Percentiles rank a stretch among this genome's conserved stretches.
These are phyloP conservation scores for Hyaloscypha bicolor DNA, from an alignment of 495 filamentous ascomycete genomes.

Conservation along the genomic window DNA sequence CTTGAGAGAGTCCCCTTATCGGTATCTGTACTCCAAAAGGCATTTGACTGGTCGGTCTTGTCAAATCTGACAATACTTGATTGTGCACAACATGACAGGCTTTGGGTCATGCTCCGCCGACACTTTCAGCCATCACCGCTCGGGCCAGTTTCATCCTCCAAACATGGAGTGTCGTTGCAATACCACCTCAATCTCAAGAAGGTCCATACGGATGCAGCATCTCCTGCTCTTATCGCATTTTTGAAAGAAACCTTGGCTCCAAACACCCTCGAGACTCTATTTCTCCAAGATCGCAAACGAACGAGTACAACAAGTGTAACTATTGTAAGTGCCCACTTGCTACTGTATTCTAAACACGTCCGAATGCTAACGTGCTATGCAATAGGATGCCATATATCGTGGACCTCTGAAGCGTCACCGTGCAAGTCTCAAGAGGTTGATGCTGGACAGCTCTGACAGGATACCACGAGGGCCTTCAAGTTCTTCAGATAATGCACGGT, in stretches of 20 bases:
- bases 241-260: constrained; percentile 84
- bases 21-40: constrained; percentile 65
- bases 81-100: constrained; percentile 74
- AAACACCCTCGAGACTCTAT: constrained; percentile 81
- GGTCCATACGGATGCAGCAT: constrained; percentile 83
- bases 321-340: constrained; percentile 38
- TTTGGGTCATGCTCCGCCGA: constrained; percentile 79
- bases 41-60: constrained; percentile 78
- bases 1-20: constrained; percentile 81
- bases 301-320: constrained; percentile 58
- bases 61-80: constrained; percentile 81
- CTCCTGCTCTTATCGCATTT: constrained; percentile 74
- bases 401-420: constrained; percentile 74
- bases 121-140: constrained; percentile 63
- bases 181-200: constrained; percentile 77
- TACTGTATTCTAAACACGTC: background rate
- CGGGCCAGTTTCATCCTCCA: constrained; percentile 28
- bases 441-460: constrained; percentile 73
- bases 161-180: constrained; percentile 42
- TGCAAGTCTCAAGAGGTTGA: constrained; percentile 71
- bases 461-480: constrained; percentile 36
- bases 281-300: constrained; percentile 72
- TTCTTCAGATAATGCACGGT: constrained; percentile 47
- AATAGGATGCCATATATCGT: constrained; percentile 67
- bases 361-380: background rate